These are phyloP conservation scores for Kodamaea jinghongensis DNA, from an alignment of 805 yeast species.

Conservation along the genomic window DNA sequence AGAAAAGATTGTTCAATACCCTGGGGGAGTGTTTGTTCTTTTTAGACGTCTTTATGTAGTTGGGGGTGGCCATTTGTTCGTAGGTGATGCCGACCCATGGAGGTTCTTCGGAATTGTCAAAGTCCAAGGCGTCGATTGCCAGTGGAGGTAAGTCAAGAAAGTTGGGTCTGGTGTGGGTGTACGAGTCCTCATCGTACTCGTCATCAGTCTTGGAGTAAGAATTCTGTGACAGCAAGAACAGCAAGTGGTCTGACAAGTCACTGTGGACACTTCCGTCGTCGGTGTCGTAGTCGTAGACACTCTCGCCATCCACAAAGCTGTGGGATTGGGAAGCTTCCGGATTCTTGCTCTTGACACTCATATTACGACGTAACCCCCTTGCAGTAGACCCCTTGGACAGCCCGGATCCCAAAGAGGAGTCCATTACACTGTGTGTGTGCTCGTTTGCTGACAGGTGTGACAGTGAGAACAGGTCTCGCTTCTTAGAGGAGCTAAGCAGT, in stretches of 20 bases:
- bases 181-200: slow-evolving; percentile 10
- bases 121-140: slow-evolving; percentile 3
- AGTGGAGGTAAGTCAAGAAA: background rate
- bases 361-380: slow-evolving; percentile 2
- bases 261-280: slow-evolving; percentile 13
- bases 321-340: background rate
- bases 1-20: slow-evolving; percentile 50
- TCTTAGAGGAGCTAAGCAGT: slow-evolving; percentile 4
- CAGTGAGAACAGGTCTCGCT: slow-evolving; percentile 1
- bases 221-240: slow-evolving; percentile 1
- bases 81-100: slow-evolving; percentile 35
- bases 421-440: slow-evolving; percentile 1
- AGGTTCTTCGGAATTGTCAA: slow-evolving; percentile 2
- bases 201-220: background rate
- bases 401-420: slow-evolving; percentile 1
- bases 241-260: slow-evolving; percentile 10
- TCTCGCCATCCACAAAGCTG: slow-evolving; percentile 21
- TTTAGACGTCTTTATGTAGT: slow-evolving; percentile 49
- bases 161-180: slow-evolving; percentile 6
- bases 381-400: slow-evolving; percentile 1
- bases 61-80: slow-evolving; percentile 51
- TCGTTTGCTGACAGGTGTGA: background rate
- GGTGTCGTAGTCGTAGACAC: slow-evolving; percentile 25
- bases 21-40: slow-evolving; percentile 46
- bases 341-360: background rate